phyloP scores from a whole-genome alignment of 108 stramenopile genomes.

The Aurantiochytrium sp. region DNA sequence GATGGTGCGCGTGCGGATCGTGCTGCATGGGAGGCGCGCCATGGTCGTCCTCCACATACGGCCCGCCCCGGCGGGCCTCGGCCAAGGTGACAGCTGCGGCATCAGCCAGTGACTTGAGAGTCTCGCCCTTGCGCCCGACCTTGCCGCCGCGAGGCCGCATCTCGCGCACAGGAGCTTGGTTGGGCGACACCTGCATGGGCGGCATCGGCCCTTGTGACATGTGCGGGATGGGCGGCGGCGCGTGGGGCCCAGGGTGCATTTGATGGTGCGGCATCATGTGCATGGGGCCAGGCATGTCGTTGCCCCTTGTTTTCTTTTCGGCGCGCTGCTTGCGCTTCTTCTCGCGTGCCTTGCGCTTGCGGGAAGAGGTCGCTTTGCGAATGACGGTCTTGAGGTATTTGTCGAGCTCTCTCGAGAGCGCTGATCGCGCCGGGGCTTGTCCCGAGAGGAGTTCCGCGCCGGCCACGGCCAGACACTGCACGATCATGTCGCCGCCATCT shows the following conservation, averaged over 20 bases:
- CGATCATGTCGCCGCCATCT: background rate
- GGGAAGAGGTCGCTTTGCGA: background rate
- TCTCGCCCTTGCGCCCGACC: background rate
- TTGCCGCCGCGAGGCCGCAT: background rate
- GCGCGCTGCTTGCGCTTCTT: conserved; percentile 4
- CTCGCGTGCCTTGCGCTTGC: background rate
- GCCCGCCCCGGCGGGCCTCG: background rate
- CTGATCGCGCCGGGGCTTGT: background rate
- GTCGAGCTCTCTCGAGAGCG: background rate
- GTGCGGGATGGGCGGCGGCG: background rate
- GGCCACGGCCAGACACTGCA: background rate
- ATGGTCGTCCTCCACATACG: background rate
- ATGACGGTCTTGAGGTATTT: background rate
- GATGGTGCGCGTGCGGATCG: background rate
- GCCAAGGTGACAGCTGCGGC: background rate
- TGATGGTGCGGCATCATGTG: background rate
- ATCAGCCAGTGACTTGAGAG: background rate
- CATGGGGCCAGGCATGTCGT: background rate
- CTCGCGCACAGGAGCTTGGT: no score
- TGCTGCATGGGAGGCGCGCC: background rate
- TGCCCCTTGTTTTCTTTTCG: background rate
- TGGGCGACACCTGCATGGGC: background rate
- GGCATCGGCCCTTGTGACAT: background rate
- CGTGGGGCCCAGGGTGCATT: background rate
- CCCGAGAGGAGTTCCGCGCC: background rate